Percentiles rank a stretch among this genome's conserved stretches.
Evolutionary conservation across 2,329 filamentous ascomycete genomes (phyloP).

Genomic region (Arthrobotrys musiformis): DNA sequence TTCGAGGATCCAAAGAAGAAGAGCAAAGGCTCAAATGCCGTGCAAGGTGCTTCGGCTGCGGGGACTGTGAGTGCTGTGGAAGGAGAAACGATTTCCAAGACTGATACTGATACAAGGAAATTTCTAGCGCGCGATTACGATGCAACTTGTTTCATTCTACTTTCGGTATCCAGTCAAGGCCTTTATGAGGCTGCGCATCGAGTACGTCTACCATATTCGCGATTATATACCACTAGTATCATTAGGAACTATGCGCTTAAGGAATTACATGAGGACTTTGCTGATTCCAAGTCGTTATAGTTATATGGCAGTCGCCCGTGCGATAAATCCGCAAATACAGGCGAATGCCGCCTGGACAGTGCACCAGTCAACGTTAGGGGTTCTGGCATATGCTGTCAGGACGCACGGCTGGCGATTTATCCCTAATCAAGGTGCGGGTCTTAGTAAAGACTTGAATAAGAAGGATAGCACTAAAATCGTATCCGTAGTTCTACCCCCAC

Average conservation of each 20-base stretch:
- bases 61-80: constrained; percentile 9
- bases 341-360: constrained; percentile 67
- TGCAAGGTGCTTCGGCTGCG: constrained; percentile 51
- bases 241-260: no score
- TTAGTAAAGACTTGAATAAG: not conserved
- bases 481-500: constrained; percentile 73
- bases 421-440: constrained; percentile 70
- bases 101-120: not conserved
- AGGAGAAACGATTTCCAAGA: not conserved
- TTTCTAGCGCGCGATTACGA: constrained; percentile 74
- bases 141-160: constrained; percentile 87
- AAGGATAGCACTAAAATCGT: not conserved
- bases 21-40: constrained; percentile 45
- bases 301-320: constrained; percentile 63
- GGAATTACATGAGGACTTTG: not conserved
- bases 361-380: constrained; percentile 74
- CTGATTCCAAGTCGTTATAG: constrained; percentile 17
- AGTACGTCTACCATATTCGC: constrained; percentile 69
- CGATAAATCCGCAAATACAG: constrained; percentile 67
- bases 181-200: constrained; percentile 89
- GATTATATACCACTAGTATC: not conserved
- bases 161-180: constrained; percentile 91
- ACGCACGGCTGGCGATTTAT: constrained; percentile 79
- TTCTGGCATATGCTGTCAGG: constrained; percentile 74
- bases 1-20: constrained; percentile 48